Conservation (phyloP, 2,329 filamentous ascomycete species). For the Fusarium albosuccineum region DNA sequence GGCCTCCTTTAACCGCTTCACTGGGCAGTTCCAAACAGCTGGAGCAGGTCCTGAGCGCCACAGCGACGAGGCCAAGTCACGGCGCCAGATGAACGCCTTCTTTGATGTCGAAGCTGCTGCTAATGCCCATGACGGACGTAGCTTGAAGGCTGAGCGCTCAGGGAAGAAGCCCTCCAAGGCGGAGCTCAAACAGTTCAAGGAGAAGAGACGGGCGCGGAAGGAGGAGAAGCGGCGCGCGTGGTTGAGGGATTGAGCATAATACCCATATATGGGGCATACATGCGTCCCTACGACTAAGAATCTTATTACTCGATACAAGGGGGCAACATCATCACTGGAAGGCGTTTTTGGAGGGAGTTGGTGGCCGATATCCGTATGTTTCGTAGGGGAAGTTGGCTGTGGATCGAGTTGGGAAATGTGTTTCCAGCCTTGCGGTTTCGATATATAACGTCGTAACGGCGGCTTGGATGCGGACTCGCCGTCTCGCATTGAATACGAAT, state of each 20-base stretch:
- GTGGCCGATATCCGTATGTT: slow-evolving; percentile 11
- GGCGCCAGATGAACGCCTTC: slow-evolving; percentile 90
- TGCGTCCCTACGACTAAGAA: background rate
- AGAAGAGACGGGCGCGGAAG: slow-evolving; percentile 89
- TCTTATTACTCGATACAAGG: slow-evolving; percentile 17
- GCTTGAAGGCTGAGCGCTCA: slow-evolving; percentile 89
- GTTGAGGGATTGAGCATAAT: slow-evolving; percentile 77
- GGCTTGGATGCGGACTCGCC: slow-evolving; percentile 35
- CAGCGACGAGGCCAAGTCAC: slow-evolving; percentile 88
- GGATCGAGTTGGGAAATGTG: slow-evolving; percentile 15
- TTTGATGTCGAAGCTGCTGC: slow-evolving; percentile 97
- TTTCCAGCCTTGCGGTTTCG: slow-evolving; percentile 1
- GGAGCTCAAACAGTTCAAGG: slow-evolving; percentile 91
- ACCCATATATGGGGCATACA: background rate
- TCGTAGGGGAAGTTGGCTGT: slow-evolving; percentile 14
- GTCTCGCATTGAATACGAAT: slow-evolving; percentile 34
- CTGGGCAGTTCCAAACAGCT: slow-evolving; percentile 81
- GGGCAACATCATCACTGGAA: slow-evolving; percentile 18
- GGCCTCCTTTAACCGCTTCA: slow-evolving; percentile 91
- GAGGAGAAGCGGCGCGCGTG: slow-evolving; percentile 95
- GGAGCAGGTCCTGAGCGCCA: slow-evolving; percentile 79
- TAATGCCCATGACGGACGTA: slow-evolving; percentile 89
- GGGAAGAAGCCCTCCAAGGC: slow-evolving; percentile 86
- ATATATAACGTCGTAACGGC: slow-evolving; percentile 6
- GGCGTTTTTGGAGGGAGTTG: slow-evolving; percentile 41